Percentiles rank a stretch among this genome's conserved stretches.
Evolutionary conservation across 2,329 filamentous ascomycete genomes (phyloP).

Genomic region (Xylariales sp.): DNA sequence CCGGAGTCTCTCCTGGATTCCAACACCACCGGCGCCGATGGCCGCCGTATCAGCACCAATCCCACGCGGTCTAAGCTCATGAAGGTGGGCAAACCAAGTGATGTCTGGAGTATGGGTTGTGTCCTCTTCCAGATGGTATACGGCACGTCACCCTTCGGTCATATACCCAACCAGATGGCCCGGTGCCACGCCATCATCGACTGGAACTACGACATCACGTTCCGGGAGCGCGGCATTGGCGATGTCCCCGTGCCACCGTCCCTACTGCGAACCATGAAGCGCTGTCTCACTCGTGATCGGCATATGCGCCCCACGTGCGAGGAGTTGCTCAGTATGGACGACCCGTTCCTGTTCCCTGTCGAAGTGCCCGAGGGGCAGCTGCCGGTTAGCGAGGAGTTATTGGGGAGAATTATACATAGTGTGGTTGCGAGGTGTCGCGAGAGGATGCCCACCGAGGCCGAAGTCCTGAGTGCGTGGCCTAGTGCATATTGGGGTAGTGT

Average conservation of each 20-base stretch:
- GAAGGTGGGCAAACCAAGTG: conserved; percentile 92
- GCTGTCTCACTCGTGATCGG: conserved; percentile 59
- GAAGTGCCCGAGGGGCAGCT: conserved; percentile 51
- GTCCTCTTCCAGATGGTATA: conserved; percentile 99
- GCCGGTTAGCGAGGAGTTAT: conserved; percentile 58
- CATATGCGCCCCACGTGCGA: conserved; percentile 59
- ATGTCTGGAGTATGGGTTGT: conserved; percentile 94
- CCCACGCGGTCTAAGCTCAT: conserved; percentile 66
- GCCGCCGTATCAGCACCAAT: conserved; percentile 30
- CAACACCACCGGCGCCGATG: conserved; percentile 48
- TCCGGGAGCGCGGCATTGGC: conserved; percentile 64
- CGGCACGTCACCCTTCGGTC: conserved; percentile 89
- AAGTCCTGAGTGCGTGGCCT: conserved; percentile 52
- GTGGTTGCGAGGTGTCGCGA: conserved; percentile 56
- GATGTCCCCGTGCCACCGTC: conserved; percentile 54
- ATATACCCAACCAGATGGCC: conserved; percentile 82
- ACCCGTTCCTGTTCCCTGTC: conserved; percentile 60
- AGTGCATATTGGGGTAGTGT: conserved; percentile 58
- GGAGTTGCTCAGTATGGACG: conserved; percentile 53
- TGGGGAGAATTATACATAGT: conserved; percentile 58
- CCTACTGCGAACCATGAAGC: conserved; percentile 56
- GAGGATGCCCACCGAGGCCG: conserved; percentile 53
- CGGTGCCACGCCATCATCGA: conserved; percentile 85
- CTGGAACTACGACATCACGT: conserved; percentile 68
- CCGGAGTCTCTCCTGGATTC: conserved; percentile 89